Percentiles rank a stretch among this genome's conserved stretches.
Conservation (phyloP, 352 stramenopile species). For the Phytophthora europaea region DNA sequence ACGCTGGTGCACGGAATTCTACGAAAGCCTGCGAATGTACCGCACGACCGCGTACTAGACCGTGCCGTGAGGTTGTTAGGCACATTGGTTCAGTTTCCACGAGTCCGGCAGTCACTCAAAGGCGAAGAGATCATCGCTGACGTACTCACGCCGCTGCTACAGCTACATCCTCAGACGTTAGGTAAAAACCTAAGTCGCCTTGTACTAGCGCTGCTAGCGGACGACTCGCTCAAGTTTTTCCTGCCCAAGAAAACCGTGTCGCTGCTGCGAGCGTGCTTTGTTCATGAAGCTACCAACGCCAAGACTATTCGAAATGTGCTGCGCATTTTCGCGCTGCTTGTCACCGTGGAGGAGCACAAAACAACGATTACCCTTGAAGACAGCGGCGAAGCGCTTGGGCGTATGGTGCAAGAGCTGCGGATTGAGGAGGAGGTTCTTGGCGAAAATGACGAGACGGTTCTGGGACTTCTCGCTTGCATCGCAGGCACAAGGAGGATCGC, state of each 20-base stretch:
- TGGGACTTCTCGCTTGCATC: conserved; percentile 55
- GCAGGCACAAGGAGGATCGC: conserved; percentile 55
- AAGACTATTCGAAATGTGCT: conserved; percentile 81
- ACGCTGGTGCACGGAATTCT: conserved; percentile 66
- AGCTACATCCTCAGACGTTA: conserved; percentile 60
- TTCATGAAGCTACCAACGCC: conserved; percentile 39
- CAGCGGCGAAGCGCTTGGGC: conserved; percentile 57
- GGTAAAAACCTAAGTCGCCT: conserved; percentile 77
- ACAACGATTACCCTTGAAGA: conserved; percentile 77
- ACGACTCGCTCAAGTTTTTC: conserved; percentile 87
- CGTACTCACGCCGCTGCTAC: conserved; percentile 67
- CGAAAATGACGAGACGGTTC: conserved; percentile 54
- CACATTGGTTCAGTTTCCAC: conserved; percentile 64
- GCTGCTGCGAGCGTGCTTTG: conserved; percentile 67
- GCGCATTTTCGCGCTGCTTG: conserved; percentile 61
- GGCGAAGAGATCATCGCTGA: conserved; percentile 81
- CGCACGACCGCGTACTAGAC: conserved; percentile 66
- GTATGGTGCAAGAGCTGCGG: conserved; percentile 64
- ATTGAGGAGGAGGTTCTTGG: conserved; percentile 35
- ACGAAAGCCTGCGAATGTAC: conserved; percentile 45
- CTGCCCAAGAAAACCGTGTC: conserved; percentile 82
- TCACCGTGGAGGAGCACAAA: conserved; percentile 81
- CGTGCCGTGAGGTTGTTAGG: conserved; percentile 69
- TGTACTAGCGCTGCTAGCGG: conserved; percentile 65
- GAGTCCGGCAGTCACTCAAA: conserved; percentile 66